Conservation (phyloP, 106 monocot species). For the Posidonia australis region DNA sequence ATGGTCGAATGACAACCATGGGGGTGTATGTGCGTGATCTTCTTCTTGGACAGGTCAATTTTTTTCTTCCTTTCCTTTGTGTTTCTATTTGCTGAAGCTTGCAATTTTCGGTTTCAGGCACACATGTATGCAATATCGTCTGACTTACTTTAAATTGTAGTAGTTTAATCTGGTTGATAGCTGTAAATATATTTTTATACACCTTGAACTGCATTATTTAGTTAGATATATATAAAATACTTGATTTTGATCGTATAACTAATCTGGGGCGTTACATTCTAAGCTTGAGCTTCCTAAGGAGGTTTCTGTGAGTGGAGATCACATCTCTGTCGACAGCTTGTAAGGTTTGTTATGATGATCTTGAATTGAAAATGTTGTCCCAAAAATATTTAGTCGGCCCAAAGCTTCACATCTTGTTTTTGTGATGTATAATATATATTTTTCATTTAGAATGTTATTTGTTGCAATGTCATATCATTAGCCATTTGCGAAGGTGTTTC, state of each 20-base stretch:
- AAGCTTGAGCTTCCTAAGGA: slow-evolving; percentile 27
- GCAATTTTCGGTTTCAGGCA: background rate
- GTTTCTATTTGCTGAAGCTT: background rate
- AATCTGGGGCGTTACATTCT: slow-evolving; percentile 25
- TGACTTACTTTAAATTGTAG: background rate
- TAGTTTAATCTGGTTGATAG: background rate
- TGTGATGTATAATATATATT: too few species aligned
- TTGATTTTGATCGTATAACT: slow-evolving; percentile 21
- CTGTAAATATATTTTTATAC: background rate
- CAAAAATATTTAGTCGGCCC: slow-evolving; percentile 2
- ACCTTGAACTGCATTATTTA: slow-evolving; percentile 2
- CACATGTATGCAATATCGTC: background rate
- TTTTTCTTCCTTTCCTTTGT: background rate
- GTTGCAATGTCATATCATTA: too few species aligned
- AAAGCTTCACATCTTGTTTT: background rate
- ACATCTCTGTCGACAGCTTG: slow-evolving; percentile 42
- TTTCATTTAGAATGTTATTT: too few species aligned
- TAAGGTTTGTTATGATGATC: slow-evolving; percentile 68
- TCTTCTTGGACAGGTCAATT: slow-evolving; percentile 81
- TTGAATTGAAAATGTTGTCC: slow-evolving; percentile 20
- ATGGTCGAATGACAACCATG: slow-evolving; percentile 78
- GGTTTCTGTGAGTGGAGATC: slow-evolving; percentile 44
- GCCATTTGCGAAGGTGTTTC: too few species aligned
- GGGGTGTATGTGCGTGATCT: slow-evolving; percentile 90
- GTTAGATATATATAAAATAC: slow-evolving; percentile 12